Evolutionary conservation across 2,329 filamentous ascomycete genomes (phyloP).

Genomic region (Scortechinia acanthostroma): DNA sequence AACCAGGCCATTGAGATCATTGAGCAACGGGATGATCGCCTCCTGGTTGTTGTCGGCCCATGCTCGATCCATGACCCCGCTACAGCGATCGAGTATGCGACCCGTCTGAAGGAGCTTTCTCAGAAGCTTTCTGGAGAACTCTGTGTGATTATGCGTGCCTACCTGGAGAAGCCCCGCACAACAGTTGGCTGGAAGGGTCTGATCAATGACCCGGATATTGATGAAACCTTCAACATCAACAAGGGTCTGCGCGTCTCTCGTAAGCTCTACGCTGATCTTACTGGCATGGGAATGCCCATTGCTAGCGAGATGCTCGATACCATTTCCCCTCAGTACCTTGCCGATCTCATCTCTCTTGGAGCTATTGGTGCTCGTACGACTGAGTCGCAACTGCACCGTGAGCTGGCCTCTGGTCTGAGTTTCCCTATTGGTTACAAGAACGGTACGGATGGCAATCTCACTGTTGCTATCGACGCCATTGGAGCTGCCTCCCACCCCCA

Average conservation of each 20-base stretch:
- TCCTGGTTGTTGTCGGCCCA: slow-evolving; percentile 88
- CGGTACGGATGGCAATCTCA: slow-evolving; percentile 85
- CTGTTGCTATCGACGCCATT: slow-evolving; percentile 91
- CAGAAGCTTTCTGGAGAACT: slow-evolving; percentile 77
- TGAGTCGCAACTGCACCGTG: slow-evolving; percentile 91
- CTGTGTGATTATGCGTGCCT: slow-evolving; percentile 92
- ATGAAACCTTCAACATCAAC: slow-evolving; percentile 97
- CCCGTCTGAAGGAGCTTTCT: slow-evolving; percentile 68
- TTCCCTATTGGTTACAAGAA: slow-evolving; percentile 99
- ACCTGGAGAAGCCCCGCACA: slow-evolving; percentile 96
- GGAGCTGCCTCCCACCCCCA: slow-evolving; percentile 78
- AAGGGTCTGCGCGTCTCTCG: slow-evolving; percentile 90
- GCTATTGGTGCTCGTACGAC: slow-evolving; percentile 94
- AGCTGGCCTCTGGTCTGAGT: slow-evolving; percentile 86
- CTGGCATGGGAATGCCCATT: slow-evolving; percentile 81
- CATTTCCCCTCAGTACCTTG: slow-evolving; percentile 94
- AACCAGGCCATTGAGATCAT: slow-evolving; percentile 68
- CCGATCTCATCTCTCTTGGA: slow-evolving; percentile 89
- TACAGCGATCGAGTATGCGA: slow-evolving; percentile 81
- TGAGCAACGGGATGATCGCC: slow-evolving; percentile 73
- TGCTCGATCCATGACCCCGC: slow-evolving; percentile 95
- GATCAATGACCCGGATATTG: slow-evolving; percentile 98
- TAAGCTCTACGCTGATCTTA: slow-evolving; percentile 88
- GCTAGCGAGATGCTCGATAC: slow-evolving; percentile 98
- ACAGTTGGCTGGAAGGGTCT: slow-evolving; percentile 98